A percentile compares a stretch with the other conserved stretches of the same genome.
These are phyloP conservation scores for Penicillium pancosmium DNA, from an alignment of 495 filamentous ascomycete genomes.

Conservation along the genomic window DNA sequence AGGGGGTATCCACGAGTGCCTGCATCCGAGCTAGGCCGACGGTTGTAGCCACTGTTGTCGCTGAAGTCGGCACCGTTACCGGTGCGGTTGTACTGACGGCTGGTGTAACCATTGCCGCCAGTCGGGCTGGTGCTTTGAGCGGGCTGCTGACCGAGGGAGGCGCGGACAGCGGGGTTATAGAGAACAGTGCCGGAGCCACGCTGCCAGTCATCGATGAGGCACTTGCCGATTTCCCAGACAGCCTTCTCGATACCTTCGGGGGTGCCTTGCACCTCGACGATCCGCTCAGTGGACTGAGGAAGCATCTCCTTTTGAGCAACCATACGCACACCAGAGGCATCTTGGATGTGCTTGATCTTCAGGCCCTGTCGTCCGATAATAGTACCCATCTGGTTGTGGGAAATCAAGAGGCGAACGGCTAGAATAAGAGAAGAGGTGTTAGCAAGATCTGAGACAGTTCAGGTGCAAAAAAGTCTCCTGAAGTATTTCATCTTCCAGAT, in stretches of 20 bases:
- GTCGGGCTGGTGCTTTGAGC: constrained; percentile 35
- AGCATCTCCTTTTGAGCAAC: constrained; percentile 99
- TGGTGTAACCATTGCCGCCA: constrained; percentile 55
- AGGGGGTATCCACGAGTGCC: constrained; percentile 73
- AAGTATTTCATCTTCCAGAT: not conserved
- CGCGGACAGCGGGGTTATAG: constrained; percentile 93
- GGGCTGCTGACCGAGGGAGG: constrained; percentile 59
- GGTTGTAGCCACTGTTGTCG: constrained; percentile 69
- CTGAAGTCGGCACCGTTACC: constrained; percentile 98
- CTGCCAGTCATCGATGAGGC: constrained; percentile 95
- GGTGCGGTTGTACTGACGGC: constrained; percentile 84
- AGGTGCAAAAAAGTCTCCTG: not conserved
- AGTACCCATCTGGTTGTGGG: constrained; percentile 99
- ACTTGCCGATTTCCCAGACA: constrained; percentile 98
- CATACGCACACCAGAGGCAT: constrained; percentile 96
- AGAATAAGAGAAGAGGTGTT: constrained; percentile 7
- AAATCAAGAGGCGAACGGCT: constrained; percentile 97
- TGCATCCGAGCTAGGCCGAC: constrained; percentile 80
- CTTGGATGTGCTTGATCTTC: constrained; percentile 99
- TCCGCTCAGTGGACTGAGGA: constrained; percentile 96
- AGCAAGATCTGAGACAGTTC: not conserved
- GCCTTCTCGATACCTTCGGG: constrained; percentile 94
- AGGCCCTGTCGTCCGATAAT: constrained; percentile 95
- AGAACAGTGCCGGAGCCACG: constrained; percentile 94
- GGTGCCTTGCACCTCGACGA: constrained; percentile 93